These are phyloP conservation scores for Yamadazyma philogaea DNA, from an alignment of 805 yeast genomes.

Conservation along the genomic window DNA sequence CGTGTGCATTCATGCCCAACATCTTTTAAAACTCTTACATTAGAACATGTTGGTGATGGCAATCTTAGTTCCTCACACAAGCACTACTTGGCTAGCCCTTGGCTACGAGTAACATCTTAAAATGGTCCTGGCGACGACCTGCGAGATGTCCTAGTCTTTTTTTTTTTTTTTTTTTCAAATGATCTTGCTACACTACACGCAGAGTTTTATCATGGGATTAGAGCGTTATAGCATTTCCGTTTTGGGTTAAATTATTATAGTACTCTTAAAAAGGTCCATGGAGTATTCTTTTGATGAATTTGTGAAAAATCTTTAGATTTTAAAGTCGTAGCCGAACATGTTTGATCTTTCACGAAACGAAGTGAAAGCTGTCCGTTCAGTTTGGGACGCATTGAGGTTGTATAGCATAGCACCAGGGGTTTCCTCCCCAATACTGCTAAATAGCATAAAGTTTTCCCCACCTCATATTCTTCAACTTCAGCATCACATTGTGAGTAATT, in stretches of 20 bases:
- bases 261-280: background rate
- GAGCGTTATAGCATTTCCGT: background rate
- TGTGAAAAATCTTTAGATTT: background rate
- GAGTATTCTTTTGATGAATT: background rate
- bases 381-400: constrained; percentile 2
- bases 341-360: background rate
- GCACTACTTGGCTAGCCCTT: too few species aligned
- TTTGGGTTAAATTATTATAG: background rate
- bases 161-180: too few species aligned
- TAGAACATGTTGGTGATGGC: too few species aligned
- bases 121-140: too few species aligned
- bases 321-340: too few species aligned
- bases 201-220: background rate
- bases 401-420: background rate
- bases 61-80: too few species aligned
- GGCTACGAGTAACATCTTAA: too few species aligned
- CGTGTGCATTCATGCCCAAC: too few species aligned
- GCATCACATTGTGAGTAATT: background rate
- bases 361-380: background rate
- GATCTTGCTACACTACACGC: too few species aligned
- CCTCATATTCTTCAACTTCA: background rate
- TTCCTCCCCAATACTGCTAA: background rate
- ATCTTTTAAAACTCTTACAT: too few species aligned
- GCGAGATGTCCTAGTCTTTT: too few species aligned
- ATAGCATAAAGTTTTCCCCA: background rate